phyloP scores from a whole-genome alignment of 225 moss, liverwort and hornwort species.

The Antitrichia curtipendula region DNA sequence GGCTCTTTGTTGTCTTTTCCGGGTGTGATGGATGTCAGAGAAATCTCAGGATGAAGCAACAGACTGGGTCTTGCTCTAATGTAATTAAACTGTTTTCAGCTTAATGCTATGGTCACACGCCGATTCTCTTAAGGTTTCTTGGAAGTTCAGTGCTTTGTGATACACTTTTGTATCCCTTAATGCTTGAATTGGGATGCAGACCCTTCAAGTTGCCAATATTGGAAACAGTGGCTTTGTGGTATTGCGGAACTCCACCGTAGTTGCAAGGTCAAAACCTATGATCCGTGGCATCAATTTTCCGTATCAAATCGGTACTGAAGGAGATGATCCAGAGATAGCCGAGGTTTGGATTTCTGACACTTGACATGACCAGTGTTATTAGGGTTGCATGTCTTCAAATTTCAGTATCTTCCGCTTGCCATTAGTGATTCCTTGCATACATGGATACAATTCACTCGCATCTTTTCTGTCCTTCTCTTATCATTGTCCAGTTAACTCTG shows the following conservation, averaged over 20 bases:
- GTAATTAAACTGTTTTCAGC: not conserved
- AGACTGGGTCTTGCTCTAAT: not conserved
- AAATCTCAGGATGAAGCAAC: not conserved
- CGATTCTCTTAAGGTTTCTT: not conserved
- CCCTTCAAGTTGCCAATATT: constrained; percentile 70
- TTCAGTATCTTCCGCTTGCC: not conserved
- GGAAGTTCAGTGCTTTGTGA: not conserved
- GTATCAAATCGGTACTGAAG: constrained; percentile 73
- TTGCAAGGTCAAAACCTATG: constrained; percentile 65
- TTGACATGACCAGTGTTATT: not conserved
- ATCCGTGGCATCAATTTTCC: constrained; percentile 74
- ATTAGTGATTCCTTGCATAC: not conserved
- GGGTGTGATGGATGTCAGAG: not conserved
- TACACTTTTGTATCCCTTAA: not conserved
- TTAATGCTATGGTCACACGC: not conserved
- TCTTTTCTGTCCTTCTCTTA: not conserved
- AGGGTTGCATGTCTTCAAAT: not conserved
- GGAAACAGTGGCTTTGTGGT: constrained; percentile 90
- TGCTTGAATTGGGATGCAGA: constrained; percentile 38
- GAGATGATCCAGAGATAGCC: constrained; percentile 61
- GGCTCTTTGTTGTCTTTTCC: not conserved
- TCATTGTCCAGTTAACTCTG: not conserved
- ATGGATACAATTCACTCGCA: not conserved
- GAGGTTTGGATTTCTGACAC: constrained; percentile 18
- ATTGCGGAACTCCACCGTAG: constrained; percentile 39